Conservation (phyloP, 2,329 filamentous ascomycete species). For the Penicillium janthinellum region DNA sequence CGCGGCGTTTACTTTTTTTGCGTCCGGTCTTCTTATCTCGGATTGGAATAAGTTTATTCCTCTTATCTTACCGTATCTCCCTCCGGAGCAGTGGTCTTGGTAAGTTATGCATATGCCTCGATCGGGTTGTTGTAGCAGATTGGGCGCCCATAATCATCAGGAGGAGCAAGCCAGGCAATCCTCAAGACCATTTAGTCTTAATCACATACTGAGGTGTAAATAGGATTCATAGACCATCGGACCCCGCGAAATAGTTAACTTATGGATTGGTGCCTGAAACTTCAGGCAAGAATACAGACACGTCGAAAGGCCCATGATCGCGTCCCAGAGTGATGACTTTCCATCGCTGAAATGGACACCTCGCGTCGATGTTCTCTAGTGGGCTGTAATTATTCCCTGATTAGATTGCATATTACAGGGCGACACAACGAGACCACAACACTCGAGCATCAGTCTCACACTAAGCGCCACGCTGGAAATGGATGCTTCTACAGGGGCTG, state of each 20-base stretch:
- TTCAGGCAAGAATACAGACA: neutral
- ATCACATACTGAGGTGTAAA: too few relatives aligned
- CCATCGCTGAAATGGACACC: neutral
- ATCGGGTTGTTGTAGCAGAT: too few relatives aligned
- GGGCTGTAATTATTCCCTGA: too few relatives aligned
- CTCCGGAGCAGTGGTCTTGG: too few relatives aligned
- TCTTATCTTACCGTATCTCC: slow-evolving; percentile 32
- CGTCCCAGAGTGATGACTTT: neutral
- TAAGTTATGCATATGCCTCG: too few relatives aligned
- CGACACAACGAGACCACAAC: neutral
- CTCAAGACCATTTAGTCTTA: too few relatives aligned
- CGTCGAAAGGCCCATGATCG: neutral
- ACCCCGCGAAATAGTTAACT: neutral
- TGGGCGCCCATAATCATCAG: too few relatives aligned
- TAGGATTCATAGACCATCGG: too few relatives aligned
- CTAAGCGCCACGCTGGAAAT: slow-evolving; percentile 24
- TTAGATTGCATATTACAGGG: neutral
- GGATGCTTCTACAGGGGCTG: slow-evolving; percentile 30
- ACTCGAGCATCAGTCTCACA: neutral
- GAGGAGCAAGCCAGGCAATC: too few relatives aligned
- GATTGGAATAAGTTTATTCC: slow-evolving; percentile 28
- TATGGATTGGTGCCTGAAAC: neutral
- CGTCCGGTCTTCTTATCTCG: slow-evolving; percentile 25
- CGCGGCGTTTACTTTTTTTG: slow-evolving; percentile 20
- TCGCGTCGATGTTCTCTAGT: neutral